Percentiles rank a stretch among this genome's conserved stretches.
These are phyloP conservation scores for Capronia epimyces DNA, from an alignment of 2,329 filamentous ascomycete genomes.

Conservation along the genomic window DNA sequence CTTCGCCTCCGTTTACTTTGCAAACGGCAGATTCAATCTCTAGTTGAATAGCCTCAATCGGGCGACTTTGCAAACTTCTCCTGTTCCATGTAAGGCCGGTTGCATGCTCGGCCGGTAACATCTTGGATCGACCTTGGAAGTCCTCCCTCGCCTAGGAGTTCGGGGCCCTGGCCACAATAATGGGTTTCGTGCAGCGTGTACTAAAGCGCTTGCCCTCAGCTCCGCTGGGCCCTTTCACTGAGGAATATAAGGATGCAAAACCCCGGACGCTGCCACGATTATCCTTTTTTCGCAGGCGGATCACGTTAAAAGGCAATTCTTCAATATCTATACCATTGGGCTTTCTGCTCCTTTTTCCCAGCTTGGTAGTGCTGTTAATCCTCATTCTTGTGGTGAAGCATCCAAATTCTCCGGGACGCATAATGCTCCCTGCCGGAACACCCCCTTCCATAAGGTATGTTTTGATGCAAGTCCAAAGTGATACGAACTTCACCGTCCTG, in stretches of 20 bases:
- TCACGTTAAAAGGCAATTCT: slow-evolving; percentile 86
- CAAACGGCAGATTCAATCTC: slow-evolving; percentile 1
- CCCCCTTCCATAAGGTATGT: slow-evolving; percentile 83
- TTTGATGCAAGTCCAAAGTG: slow-evolving; percentile 11
- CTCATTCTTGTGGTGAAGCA: slow-evolving; percentile 83
- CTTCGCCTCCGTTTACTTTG: slow-evolving; percentile 3
- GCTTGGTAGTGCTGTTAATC: slow-evolving; percentile 85
- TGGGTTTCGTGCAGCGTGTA: slow-evolving; percentile 52
- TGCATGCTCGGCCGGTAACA: slow-evolving; percentile 18
- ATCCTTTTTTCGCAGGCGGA: slow-evolving; percentile 77
- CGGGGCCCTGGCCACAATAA: slow-evolving; percentile 27
- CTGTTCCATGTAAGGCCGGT: slow-evolving; percentile 9
- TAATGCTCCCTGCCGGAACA: slow-evolving; percentile 80
- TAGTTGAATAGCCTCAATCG: not conserved
- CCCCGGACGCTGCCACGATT: slow-evolving; percentile 48
- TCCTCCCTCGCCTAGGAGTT: slow-evolving; percentile 9
- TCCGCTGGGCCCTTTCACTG: slow-evolving; percentile 41
- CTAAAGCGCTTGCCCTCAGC: slow-evolving; percentile 48
- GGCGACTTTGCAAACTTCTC: not conserved
- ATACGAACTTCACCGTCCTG: slow-evolving; percentile 12
- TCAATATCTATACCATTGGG: slow-evolving; percentile 87
- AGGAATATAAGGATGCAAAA: slow-evolving; percentile 44
- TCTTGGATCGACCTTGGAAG: slow-evolving; percentile 12
- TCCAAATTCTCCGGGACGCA: slow-evolving; percentile 72
- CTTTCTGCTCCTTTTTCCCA: slow-evolving; percentile 85